Conservation (phyloP, 169 alveolate species). For the Condylostoma magnum region DNA sequence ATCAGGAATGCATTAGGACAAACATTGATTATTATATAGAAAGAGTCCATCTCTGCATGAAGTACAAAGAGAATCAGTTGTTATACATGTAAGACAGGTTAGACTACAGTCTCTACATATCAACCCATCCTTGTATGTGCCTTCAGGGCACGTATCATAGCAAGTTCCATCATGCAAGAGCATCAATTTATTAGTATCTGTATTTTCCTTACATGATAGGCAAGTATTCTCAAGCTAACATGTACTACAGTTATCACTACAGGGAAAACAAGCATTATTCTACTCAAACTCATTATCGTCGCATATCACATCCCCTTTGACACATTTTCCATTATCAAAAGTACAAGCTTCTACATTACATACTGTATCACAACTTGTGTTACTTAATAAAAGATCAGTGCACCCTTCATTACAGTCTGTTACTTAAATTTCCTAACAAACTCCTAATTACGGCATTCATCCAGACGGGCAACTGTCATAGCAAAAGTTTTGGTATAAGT, state of each 20-base stretch:
- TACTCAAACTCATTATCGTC: slow-evolving; percentile 1
- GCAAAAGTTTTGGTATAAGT: not conserved
- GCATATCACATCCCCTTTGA: not conserved
- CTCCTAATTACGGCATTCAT: not conserved
- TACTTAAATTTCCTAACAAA: not conserved
- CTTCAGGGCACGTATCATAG: slow-evolving; percentile 2
- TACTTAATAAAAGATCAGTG: not conserved
- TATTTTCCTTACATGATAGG: slow-evolving; percentile 1
- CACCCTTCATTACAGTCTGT: slow-evolving; percentile 25
- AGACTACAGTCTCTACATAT: not conserved
- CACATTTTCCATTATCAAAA: slow-evolving; percentile 13
- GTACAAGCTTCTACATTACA: slow-evolving; percentile 24
- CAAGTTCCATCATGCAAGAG: not conserved
- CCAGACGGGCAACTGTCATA: not conserved
- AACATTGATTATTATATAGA: slow-evolving; percentile 11
- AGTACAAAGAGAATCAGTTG: not conserved
- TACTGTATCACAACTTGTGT: slow-evolving; percentile 13
- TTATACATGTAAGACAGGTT: not conserved
- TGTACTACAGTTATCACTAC: slow-evolving; percentile 2
- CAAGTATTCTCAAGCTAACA: slow-evolving; percentile 10
- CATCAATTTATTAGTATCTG: not conserved
- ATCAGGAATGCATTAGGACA: slow-evolving; percentile 2
- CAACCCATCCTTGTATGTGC: slow-evolving; percentile 1
- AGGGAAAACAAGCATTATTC: not conserved
- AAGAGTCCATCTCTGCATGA: not conserved